Evolutionary conservation across 225 moss, liverwort and hornwort genomes (phyloP).

Genomic region (Ulota crispa): DNA sequence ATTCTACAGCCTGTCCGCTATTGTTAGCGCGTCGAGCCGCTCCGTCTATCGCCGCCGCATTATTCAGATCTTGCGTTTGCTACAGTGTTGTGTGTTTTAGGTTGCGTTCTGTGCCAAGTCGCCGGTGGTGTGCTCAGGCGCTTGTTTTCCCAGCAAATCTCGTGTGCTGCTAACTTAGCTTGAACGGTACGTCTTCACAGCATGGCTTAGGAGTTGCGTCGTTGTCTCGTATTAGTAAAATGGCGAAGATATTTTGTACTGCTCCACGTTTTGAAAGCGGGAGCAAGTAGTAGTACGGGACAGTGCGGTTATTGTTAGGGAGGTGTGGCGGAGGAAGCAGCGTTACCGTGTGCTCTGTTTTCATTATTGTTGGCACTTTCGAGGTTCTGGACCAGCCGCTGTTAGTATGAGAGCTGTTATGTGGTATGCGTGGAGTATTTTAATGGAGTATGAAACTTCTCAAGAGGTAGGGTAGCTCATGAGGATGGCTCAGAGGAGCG

Average conservation of each 20-base stretch:
- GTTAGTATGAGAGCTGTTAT: not conserved
- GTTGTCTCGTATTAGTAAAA: not conserved
- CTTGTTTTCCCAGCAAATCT: not conserved
- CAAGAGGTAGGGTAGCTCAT: not conserved
- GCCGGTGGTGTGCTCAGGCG: not conserved
- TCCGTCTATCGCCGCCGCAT: not conserved
- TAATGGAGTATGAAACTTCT: not conserved
- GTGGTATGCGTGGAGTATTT: not conserved
- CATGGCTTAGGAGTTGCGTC: not conserved
- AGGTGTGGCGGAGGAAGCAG: not conserved
- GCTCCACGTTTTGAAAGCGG: not conserved
- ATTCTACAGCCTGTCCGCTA: constrained; percentile 34
- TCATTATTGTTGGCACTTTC: not conserved
- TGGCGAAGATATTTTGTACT: not conserved
- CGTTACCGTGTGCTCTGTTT: not conserved
- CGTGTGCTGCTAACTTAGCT: not conserved
- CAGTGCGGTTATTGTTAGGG: constrained; percentile 5
- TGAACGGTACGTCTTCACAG: not conserved
- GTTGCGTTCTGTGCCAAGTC: not conserved
- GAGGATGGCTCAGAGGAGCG: not conserved
- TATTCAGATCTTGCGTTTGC: constrained; percentile 19
- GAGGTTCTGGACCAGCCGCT: not conserved
- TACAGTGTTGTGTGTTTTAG: constrained; percentile 14
- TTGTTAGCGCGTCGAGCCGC: constrained; percentile 21
- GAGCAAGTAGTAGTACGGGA: not conserved